A percentile compares a stretch with the other conserved stretches of the same genome.
Conservation (phyloP, 768 basidiomycete species). For the Amanita pallidorosea region DNA sequence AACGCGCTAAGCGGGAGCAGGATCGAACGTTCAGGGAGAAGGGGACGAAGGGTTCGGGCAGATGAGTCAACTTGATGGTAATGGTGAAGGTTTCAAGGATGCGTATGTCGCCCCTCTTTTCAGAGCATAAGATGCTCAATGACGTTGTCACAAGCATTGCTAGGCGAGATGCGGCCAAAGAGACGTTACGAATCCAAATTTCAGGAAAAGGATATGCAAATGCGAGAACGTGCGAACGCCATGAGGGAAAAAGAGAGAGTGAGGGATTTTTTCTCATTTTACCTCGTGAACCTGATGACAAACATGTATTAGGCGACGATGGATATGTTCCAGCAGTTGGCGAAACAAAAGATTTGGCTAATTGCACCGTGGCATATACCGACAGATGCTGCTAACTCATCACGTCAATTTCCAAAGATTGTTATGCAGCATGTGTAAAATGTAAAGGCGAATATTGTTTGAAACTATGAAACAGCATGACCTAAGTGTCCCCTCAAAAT, state of each 20-base stretch:
- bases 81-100: slow-evolving; percentile 72
- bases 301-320: slow-evolving; percentile 52
- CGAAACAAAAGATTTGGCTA: slow-evolving; percentile 82
- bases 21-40: slow-evolving; percentile 66
- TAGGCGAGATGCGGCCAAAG: slow-evolving; percentile 53
- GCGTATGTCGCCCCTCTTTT: slow-evolving; percentile 35
- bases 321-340: slow-evolving; percentile 92
- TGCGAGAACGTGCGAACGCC: slow-evolving; percentile 51
- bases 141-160: slow-evolving; percentile 43
- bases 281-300: not conserved
- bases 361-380: slow-evolving; percentile 8
- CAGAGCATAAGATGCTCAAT: not conserved
- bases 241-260: slow-evolving; percentile 71
- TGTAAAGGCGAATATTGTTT: not conserved
- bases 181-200: slow-evolving; percentile 41
- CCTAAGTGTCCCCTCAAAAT: not conserved
- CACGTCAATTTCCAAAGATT: not conserved
- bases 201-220: slow-evolving; percentile 40
- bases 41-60: slow-evolving; percentile 66
- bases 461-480: not conserved
- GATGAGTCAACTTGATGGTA: slow-evolving; percentile 70
- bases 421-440: not conserved
- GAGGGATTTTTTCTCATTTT: not conserved
- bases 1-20: slow-evolving; percentile 57
- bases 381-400: not conserved